Percentiles rank a stretch among this genome's conserved stretches.
Evolutionary conservation across 176 grass and related monocot species (phyloP).

Genomic region (Saccharum officinarum): DNA sequence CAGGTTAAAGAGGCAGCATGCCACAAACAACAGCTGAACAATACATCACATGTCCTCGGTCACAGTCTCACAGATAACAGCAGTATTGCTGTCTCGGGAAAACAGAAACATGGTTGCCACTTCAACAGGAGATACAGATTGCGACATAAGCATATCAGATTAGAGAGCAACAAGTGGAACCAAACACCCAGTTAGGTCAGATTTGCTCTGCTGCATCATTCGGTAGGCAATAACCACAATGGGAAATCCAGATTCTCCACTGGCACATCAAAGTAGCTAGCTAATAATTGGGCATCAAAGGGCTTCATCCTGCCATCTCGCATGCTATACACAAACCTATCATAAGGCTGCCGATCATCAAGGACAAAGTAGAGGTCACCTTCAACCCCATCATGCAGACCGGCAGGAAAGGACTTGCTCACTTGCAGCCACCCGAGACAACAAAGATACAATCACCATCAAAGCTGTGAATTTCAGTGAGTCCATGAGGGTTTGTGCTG

Average conservation of each 20-base stretch:
- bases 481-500: constrained; percentile 11
- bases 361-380: constrained; percentile 16
- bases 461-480: constrained; percentile 11
- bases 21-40: neutral
- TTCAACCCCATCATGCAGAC: constrained; percentile 7
- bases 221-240: constrained; percentile 20
- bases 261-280: neutral
- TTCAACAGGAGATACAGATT: neutral
- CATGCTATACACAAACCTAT: neutral
- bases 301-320: neutral
- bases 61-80: too few relatives aligned
- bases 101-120: neutral
- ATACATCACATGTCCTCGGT: too few relatives aligned
- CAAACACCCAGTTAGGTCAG: neutral
- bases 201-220: neutral
- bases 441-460: constrained; percentile 20
- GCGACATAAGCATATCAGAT: neutral
- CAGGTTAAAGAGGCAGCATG: neutral
- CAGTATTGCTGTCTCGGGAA: neutral
- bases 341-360: neutral
- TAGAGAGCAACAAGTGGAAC: neutral
- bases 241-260: neutral
- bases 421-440: constrained; percentile 1
- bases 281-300: neutral
- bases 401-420: constrained; percentile 33